Evolutionary conservation across 2,329 filamentous ascomycete species (phyloP), one percentile per base, ranked within the genome.

Genomic region (Byssothecium circinans): DNA sequence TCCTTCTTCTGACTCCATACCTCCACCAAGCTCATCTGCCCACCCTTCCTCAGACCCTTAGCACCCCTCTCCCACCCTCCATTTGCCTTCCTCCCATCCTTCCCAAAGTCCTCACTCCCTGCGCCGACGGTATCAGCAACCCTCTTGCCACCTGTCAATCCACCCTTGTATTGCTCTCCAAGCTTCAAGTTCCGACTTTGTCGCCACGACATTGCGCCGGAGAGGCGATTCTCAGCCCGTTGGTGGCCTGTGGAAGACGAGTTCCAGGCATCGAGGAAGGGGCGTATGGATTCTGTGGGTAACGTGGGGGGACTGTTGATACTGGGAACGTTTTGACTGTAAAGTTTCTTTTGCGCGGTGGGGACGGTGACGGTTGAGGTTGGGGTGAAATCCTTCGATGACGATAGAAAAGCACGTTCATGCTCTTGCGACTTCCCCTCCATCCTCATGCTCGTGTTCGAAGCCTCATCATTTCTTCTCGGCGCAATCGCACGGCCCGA

Each of bases 161-260:
- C 80, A 17, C 76, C 77, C 18, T 75, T 73, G 67, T 89, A 89
- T 68, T 95, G 90, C 61, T 78, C 77, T 38, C 79, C 77, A 32
- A 95, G 77, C 72, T 92, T 94, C 44, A 77, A 70, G 36, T 78
- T 81, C 34, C 89, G 82, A 12, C 83, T 86, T 41, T 84, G 78
- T 19, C 88, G 84, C 89, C 90, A 95, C 64, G 82, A 79, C 55
- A 75, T 84, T 58, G 78, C 80, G 19, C 81, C 80, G 2, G 82
- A 81, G 1, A 86, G 78, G 3, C 75, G 73, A 49, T 83, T 85
- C 50, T 92, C 87, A 34, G 88, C 83, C 33, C 84, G 80, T 71
- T 95, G 91, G 67, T 96, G 89, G 37, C 89, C 89, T 1, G 86
- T 85, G 5, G 86, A 84, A 11, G 84, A 82, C 12, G 84, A 85